A percentile compares a stretch with the other conserved stretches of the same genome.
Conservation (phyloP, 768 basidiomycete species). For the Coprinopsis strossmayeri region DNA sequence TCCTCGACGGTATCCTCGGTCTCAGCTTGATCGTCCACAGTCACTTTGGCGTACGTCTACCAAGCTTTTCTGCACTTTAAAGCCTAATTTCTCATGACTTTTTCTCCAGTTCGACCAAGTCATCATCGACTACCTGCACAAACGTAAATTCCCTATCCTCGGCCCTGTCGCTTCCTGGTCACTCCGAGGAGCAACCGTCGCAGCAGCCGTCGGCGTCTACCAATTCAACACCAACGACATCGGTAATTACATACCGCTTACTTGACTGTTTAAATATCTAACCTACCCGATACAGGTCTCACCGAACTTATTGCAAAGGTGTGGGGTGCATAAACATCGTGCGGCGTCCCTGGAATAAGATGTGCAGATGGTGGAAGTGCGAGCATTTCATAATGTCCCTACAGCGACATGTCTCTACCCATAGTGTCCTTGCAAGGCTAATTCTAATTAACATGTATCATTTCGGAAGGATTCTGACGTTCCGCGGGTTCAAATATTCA, state of each 20-base stretch:
- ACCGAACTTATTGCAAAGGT: conserved; percentile 79
- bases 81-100: not conserved
- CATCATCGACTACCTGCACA: conserved; percentile 86
- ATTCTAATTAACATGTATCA: not conserved
- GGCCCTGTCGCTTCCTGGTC: conserved; percentile 70
- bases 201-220: conserved; percentile 84
- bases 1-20: conserved; percentile 86
- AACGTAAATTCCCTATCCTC: conserved; percentile 85
- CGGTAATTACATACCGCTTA: conserved; percentile 40
- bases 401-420: not conserved
- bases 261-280: not conserved
- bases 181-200: conserved; percentile 71
- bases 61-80: not conserved
- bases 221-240: conserved; percentile 99
- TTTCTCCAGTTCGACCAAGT: conserved; percentile 64
- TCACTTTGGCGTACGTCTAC: conserved; percentile 78
- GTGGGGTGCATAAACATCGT: conserved; percentile 78
- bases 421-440: not conserved
- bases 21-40: conserved; percentile 88
- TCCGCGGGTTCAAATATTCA: too few relatives aligned
- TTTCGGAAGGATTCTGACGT: too few relatives aligned
- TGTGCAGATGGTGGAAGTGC: not conserved
- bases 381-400: not conserved
- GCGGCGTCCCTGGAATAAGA: too few relatives aligned
- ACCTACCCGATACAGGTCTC: conserved; percentile 44